phyloP scores from a whole-genome alignment of 208 protist species.

The Trypanosoma avium region DNA sequence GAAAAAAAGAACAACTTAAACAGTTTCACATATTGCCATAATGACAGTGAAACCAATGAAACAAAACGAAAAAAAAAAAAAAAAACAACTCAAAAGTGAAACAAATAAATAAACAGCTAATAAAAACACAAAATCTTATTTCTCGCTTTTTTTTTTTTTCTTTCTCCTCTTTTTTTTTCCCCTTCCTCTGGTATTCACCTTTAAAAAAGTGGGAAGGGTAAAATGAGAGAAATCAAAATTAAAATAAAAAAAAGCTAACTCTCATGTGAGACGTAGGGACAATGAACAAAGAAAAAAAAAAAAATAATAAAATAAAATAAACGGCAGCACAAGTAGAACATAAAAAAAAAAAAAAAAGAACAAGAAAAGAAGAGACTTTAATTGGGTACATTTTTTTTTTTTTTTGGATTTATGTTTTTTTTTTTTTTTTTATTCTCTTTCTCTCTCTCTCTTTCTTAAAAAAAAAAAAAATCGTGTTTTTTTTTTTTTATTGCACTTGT shows the following conservation, averaged over 20 bases:
- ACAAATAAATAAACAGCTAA: not conserved
- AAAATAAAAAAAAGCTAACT: slow-evolving; percentile 6
- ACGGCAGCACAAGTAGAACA: no score
- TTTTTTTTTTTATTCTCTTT: no score
- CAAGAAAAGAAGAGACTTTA: no score
- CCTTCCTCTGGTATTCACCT: slow-evolving; percentile 7
- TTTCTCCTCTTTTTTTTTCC: slow-evolving; percentile 6
- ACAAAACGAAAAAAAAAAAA: slow-evolving; percentile 1
- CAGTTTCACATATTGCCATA: no score
- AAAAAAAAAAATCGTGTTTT: no score
- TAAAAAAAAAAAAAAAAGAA: no score
- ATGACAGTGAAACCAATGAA: no score
- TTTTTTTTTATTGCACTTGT: no score
- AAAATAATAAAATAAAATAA: not conserved
- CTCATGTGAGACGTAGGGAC: not conserved
- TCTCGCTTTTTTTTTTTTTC: not conserved
- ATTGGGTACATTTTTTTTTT: no score
- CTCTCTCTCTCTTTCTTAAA: no score
- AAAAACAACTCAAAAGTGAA: not conserved
- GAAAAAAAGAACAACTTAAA: not conserved
- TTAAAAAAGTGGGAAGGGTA: not conserved
- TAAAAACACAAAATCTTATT: not conserved
- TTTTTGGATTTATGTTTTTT: no score
- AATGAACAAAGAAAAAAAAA: not conserved
- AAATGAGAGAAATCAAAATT: slow-evolving; percentile 6